phyloP scores from a whole-genome alignment of 2,329 filamentous ascomycete species.

The Pestalotiopsis sp. region DNA sequence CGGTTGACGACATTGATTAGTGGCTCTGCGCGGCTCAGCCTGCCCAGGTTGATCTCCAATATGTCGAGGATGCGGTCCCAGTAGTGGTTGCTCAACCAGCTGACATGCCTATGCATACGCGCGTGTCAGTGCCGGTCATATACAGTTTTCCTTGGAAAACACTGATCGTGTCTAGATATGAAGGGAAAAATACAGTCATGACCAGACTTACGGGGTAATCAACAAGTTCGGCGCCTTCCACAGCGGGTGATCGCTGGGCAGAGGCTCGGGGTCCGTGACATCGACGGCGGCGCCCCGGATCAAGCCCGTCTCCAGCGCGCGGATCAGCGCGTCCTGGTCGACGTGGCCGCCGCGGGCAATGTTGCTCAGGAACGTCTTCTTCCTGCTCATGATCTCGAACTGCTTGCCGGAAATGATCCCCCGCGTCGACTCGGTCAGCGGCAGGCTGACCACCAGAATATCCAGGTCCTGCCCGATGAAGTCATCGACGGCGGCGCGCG shows the following conservation, averaged over 20 bases:
- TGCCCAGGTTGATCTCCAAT: slow-evolving; percentile 28
- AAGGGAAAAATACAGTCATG: neutral
- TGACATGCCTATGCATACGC: slow-evolving; percentile 24
- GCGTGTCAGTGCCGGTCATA: neutral
- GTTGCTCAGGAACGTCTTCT: slow-evolving; percentile 60
- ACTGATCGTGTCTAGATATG: too few species aligned
- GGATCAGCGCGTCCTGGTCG: slow-evolving; percentile 50
- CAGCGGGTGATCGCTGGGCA: slow-evolving; percentile 62
- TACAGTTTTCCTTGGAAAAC: neutral
- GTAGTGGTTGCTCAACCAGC: slow-evolving; percentile 28
- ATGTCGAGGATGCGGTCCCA: slow-evolving; percentile 26
- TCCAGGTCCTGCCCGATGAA: slow-evolving; percentile 45
- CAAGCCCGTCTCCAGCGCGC: slow-evolving; percentile 45
- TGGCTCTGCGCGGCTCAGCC: slow-evolving; percentile 26
- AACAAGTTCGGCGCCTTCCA: slow-evolving; percentile 66
- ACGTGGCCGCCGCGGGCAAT: slow-evolving; percentile 55
- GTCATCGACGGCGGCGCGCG: slow-evolving; percentile 32
- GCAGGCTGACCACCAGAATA: slow-evolving; percentile 41
- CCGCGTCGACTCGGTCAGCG: slow-evolving; percentile 39
- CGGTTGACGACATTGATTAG: slow-evolving; percentile 32
- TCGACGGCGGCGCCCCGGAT: slow-evolving; percentile 64
- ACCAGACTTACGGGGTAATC: slow-evolving; percentile 37
- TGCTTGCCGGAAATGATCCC: slow-evolving; percentile 43
- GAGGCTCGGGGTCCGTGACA: slow-evolving; percentile 70
- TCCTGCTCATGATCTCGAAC: slow-evolving; percentile 34